phyloP scores from a whole-genome alignment of 345 rosid species.

The Boechera divaricarpa region DNA sequence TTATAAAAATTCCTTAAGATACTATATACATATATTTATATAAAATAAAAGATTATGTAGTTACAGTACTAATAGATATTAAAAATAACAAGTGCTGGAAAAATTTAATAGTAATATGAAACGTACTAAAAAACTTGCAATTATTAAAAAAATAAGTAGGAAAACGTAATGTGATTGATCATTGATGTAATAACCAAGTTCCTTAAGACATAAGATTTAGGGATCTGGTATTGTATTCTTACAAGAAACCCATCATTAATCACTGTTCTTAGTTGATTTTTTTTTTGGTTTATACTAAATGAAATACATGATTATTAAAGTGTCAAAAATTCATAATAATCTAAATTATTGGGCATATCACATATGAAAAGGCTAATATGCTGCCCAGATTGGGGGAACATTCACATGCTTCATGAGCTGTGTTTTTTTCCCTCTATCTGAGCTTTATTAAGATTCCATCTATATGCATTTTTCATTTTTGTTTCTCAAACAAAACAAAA shows the following conservation, averaged over 20 bases:
- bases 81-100: slow-evolving; percentile 8
- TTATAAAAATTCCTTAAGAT: slow-evolving; percentile 1
- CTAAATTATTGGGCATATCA: slow-evolving; percentile 36
- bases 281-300: slow-evolving; percentile 10
- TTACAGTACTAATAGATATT: slow-evolving; percentile 16
- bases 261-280: slow-evolving; percentile 32
- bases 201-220: slow-evolving; percentile 51
- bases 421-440: slow-evolving; percentile 7
- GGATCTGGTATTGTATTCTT: slow-evolving; percentile 39
- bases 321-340: slow-evolving; percentile 27
- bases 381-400: slow-evolving; percentile 62
- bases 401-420: slow-evolving; percentile 56
- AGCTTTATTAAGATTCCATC: slow-evolving; percentile 22
- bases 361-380: slow-evolving; percentile 49
- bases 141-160: slow-evolving; percentile 24
- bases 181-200: slow-evolving; percentile 48
- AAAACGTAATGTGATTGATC: slow-evolving; percentile 48
- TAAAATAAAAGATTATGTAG: not conserved
- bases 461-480: not conserved
- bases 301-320: not conserved
- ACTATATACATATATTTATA: not conserved
- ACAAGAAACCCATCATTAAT: slow-evolving; percentile 51
- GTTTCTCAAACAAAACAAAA: not conserved
- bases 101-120: not conserved
- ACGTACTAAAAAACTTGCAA: slow-evolving; percentile 30